Evolutionary conservation across 148 eudicot species (phyloP).

Genomic region (Rhododendron williamsianum): DNA sequence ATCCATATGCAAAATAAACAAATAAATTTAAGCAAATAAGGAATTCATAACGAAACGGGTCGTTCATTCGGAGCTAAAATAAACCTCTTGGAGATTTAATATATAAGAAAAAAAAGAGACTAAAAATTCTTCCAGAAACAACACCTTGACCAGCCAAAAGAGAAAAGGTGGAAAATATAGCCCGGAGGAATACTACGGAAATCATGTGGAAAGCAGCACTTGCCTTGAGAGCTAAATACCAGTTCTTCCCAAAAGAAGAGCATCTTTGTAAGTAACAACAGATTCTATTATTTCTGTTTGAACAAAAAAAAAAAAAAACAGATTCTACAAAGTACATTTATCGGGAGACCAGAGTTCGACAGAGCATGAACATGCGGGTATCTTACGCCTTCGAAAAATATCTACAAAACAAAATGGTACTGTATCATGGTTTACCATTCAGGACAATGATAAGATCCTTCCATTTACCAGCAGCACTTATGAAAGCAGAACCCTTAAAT

Average conservation of each 20-base stretch:
- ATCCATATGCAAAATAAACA: no score
- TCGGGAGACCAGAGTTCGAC: neutral
- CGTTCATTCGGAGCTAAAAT: neutral
- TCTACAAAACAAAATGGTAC: neutral
- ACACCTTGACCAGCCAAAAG: neutral
- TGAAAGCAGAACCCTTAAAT: neutral
- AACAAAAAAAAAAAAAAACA: no score
- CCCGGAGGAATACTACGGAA: conserved; percentile 14
- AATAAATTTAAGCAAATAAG: neutral
- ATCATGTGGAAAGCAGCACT: conserved; percentile 24
- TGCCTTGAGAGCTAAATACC: neutral
- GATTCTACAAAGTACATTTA: neutral
- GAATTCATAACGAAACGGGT: neutral
- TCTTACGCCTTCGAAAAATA: neutral
- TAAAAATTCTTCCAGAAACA: neutral
- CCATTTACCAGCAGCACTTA: neutral
- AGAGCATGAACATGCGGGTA: neutral
- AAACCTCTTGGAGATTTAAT: neutral
- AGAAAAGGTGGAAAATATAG: neutral
- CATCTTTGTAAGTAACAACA: neutral
- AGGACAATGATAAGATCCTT: neutral
- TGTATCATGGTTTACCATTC: neutral
- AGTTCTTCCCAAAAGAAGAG: neutral
- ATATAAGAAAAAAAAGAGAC: neutral
- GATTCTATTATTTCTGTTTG: no score